Evolutionary conservation across 1,284 basidiomycete genomes (phyloP).

Genomic region (Rhodotorula sp.): DNA sequence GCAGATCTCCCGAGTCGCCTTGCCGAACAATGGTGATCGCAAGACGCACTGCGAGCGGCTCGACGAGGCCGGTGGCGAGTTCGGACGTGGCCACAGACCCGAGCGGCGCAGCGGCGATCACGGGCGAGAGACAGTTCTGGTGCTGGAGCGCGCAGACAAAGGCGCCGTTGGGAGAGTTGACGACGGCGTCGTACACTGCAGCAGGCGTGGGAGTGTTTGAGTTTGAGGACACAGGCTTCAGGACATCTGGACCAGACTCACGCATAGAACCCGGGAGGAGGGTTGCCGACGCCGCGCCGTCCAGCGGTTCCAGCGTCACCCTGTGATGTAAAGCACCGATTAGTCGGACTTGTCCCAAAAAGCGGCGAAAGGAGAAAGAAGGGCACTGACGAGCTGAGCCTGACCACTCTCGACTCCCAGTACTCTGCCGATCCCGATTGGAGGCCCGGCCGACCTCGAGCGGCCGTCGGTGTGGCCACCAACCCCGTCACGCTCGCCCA

Average conservation of each 20-base stretch:
- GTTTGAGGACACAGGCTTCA: too few relatives aligned
- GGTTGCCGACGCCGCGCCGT: background rate
- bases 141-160: conserved; percentile 8
- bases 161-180: conserved; percentile 14
- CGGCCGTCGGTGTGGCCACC: background rate
- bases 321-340: background rate
- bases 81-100: background rate
- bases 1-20: conserved; percentile 10
- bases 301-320: conserved; percentile 9
- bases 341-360: accelerated
- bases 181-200: conserved; percentile 8
- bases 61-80: background rate
- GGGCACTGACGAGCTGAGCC: conserved; percentile 11
- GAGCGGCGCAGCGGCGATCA: conserved; percentile 8
- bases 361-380: too few relatives aligned
- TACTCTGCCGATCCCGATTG: background rate
- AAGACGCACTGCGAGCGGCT: conserved; percentile 8
- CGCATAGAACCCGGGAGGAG: conserved; percentile 1
- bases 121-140: background rate
- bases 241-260: background rate
- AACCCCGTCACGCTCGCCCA: conserved; percentile 11
- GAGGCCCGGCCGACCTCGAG: background rate
- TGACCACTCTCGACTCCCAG: background rate
- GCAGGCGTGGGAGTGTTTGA: accelerated
- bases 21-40: conserved; percentile 11